Conservation (phyloP, 306 rosid genomes). For the Gastrolobium villosum region DNA sequence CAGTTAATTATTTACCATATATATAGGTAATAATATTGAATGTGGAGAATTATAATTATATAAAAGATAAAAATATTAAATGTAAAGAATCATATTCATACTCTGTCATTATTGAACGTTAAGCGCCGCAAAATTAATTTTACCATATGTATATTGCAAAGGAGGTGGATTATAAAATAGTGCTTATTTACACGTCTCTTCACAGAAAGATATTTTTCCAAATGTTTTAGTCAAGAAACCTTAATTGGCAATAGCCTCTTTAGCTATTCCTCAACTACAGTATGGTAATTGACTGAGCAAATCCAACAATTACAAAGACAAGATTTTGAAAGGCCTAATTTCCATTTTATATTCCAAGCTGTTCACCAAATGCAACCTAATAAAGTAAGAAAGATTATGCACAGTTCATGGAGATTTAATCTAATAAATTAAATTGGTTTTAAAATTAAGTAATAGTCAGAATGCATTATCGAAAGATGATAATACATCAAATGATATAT, state of each 20-base stretch:
- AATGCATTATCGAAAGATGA: not conserved
- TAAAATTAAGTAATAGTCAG: not conserved
- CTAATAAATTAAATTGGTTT: not conserved
- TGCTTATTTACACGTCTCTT: not conserved
- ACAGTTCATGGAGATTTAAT: not conserved
- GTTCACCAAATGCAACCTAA: slow-evolving; percentile 35
- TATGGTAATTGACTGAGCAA: not conserved
- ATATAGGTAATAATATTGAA: too few relatives aligned
- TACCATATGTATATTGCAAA: too few relatives aligned
- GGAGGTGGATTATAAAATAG: not conserved
- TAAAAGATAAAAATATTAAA: too few relatives aligned
- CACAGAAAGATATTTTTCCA: not conserved
- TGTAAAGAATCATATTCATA: too few relatives aligned
- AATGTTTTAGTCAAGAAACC: not conserved
- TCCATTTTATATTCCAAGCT: slow-evolving; percentile 14
- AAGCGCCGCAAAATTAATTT: too few relatives aligned
- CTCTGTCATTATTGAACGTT: too few relatives aligned
- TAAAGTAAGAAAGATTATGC: slow-evolving; percentile 13
- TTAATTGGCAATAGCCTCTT: not conserved
- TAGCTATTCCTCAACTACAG: not conserved
- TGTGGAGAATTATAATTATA: too few relatives aligned
- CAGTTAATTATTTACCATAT: too few relatives aligned
- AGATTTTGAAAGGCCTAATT: slow-evolving; percentile 12
- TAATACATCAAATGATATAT: too few relatives aligned
- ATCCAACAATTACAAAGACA: slow-evolving; percentile 15